Conservation (phyloP, 306 rosid species). For the Prunus fruticosa region DNA sequence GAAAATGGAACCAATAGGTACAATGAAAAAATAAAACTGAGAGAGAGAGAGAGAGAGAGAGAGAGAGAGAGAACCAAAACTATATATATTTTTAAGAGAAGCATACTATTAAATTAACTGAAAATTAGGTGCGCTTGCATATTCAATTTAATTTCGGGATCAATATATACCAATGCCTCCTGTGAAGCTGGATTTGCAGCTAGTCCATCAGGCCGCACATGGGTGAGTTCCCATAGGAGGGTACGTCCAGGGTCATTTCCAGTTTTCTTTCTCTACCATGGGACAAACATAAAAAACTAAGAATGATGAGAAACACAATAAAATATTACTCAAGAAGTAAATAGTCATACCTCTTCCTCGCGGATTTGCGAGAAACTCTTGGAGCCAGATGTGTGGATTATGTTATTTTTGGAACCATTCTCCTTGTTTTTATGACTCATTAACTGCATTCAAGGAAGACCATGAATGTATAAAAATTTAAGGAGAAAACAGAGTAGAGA, state of each 20-base stretch:
- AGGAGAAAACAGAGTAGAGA: background rate
- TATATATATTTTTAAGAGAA: background rate
- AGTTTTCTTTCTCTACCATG: background rate
- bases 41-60: background rate
- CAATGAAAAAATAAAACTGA: background rate
- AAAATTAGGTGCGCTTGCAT: background rate
- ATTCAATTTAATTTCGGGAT: background rate
- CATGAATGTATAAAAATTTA: background rate
- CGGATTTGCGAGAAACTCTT: background rate
- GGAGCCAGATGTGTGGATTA: background rate
- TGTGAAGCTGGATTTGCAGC: slow-evolving; percentile 10
- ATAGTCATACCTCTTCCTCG: background rate
- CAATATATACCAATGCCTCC: slow-evolving; percentile 4
- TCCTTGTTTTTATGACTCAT: background rate
- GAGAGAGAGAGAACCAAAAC: background rate
- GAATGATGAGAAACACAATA: background rate
- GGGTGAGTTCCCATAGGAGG: background rate
- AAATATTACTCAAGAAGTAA: background rate
- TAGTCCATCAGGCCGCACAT: background rate
- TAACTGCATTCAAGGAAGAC: slow-evolving; percentile 6
- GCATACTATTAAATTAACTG: background rate
- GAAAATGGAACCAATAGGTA: background rate
- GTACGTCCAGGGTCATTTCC: slow-evolving; percentile 3
- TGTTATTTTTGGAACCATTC: slow-evolving; percentile 2
- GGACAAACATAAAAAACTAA: background rate